Base-by-base conservation (phyloP, 148 eudicot species). In the Salicornia ramosissima region DNA sequence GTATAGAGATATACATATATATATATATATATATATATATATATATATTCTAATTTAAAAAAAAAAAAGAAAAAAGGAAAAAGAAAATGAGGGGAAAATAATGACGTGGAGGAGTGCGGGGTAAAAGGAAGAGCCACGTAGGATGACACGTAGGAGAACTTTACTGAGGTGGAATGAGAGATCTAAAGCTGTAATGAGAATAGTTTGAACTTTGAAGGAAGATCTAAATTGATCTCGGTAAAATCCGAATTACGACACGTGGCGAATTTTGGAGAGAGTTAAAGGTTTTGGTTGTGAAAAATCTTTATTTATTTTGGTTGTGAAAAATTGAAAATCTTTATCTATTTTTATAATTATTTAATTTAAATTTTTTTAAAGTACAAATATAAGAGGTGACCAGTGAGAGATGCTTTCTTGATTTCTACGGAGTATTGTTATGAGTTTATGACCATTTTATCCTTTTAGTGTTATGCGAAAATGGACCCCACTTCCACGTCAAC, bases 241-340 rank as follows among this genome's bases (percentile, higher is more conserved):
- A 81, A 81, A 81, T 83, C 84, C 71, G 83, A 68, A 80, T 45
- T 13, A n/a, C 63, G 81, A 74, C 87, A 86, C 86, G 89, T 88
- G 89, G 86, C 61, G 34, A 14, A 24, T 21, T 84, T 24, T 69
- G 71, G 49, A 51, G 39, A 45, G 75, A 79, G 85, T 67, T 82
- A 82, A 82, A 80, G 79, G 85, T 81, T 36, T 56, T 10, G 28
- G 51, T 61, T 22, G 29, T 0, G 34, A 1, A 34, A 56, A 46
- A 46, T 46, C 50, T 46, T 46, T 46, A 46, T 46, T 46, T 46
- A 46, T 13, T 46, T 14, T 46, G 50, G n/a, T n/a, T n/a, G n/a
- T n/a, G n/a, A n/a, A n/a, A n/a, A n/a, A n/a, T n/a, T n/a, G n/a
- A n/a, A n/a, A n/a, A n/a, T n/a, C n/a, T n/a, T n/a, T n/a, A n/a